Conservation (phyloP, 306 rosid genomes). For the Glycine soja region DNA sequence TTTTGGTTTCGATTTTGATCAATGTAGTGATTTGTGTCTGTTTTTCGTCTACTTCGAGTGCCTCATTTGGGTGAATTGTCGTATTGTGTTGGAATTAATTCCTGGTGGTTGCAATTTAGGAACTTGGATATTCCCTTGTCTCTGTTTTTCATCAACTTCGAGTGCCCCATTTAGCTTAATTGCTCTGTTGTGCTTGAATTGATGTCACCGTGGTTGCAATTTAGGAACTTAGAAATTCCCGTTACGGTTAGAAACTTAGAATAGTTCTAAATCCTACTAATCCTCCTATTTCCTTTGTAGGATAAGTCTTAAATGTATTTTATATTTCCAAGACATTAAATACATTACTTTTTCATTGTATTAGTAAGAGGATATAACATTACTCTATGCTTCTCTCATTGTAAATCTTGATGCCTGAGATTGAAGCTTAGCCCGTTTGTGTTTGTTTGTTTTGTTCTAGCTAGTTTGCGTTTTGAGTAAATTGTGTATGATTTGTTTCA, state of each 20-base stretch:
- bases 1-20: neutral
- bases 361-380: too few species aligned
- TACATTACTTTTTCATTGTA: too few species aligned
- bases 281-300: too few species aligned
- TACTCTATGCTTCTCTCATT: neutral
- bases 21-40: slow-evolving; percentile 30
- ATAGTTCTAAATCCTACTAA: too few species aligned
- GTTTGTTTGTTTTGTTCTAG: neutral
- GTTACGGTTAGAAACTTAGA: too few species aligned
- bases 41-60: slow-evolving; percentile 5
- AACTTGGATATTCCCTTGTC: slow-evolving; percentile 25
- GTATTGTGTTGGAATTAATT: slow-evolving; percentile 15
- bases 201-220: neutral
- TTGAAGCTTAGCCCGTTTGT: neutral
- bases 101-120: neutral
- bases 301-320: too few species aligned
- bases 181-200: slow-evolving; percentile 26
- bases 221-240: neutral
- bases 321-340: too few species aligned
- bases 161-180: slow-evolving; percentile 27
- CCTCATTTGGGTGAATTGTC: slow-evolving; percentile 31
- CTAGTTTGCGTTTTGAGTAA: slow-evolving; percentile 9
- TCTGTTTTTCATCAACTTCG: slow-evolving; percentile 15
- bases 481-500: slow-evolving; percentile 31
- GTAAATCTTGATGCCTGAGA: slow-evolving; percentile 26